These are phyloP conservation scores for Euryodendron excelsum DNA, from an alignment of 148 eudicot species.

Conservation along the genomic window DNA sequence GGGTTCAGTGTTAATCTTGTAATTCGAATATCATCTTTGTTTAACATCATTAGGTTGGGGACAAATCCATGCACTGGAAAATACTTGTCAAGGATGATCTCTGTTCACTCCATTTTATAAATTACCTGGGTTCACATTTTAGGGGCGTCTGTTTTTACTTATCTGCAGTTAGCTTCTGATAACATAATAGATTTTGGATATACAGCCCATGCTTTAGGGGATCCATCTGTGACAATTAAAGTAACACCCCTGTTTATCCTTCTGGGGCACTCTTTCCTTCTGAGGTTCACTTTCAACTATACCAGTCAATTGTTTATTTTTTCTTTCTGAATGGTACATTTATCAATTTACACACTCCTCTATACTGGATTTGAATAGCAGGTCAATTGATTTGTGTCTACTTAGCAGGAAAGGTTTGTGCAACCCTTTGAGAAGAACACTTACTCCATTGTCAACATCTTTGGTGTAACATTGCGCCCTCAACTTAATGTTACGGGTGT, in stretches of 20 bases:
- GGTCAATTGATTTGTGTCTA: slow-evolving; percentile 57
- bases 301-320: neutral
- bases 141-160: neutral
- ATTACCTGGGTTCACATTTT: neutral
- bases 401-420: slow-evolving; percentile 86
- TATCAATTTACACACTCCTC: slow-evolving; percentile 27
- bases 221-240: slow-evolving; percentile 89
- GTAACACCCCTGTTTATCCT: slow-evolving; percentile 75
- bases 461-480: slow-evolving; percentile 95
- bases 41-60: too few species aligned
- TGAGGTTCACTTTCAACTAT: slow-evolving; percentile 54
- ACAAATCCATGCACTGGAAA: too few species aligned
- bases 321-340: neutral
- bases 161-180: slow-evolving; percentile 9
- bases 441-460: slow-evolving; percentile 93
- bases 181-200: too few species aligned
- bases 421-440: slow-evolving; percentile 93
- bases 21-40: too few species aligned
- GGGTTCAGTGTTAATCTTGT: neutral
- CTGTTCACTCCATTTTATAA: too few species aligned
- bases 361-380: slow-evolving; percentile 37
- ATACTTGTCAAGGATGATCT: too few species aligned
- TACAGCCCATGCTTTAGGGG: slow-evolving; percentile 86
- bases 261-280: slow-evolving; percentile 78
- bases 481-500: slow-evolving; percentile 79